Conservation (phyloP, 441 rosid genomes). For the Pelargonium myrrhifolium region DNA sequence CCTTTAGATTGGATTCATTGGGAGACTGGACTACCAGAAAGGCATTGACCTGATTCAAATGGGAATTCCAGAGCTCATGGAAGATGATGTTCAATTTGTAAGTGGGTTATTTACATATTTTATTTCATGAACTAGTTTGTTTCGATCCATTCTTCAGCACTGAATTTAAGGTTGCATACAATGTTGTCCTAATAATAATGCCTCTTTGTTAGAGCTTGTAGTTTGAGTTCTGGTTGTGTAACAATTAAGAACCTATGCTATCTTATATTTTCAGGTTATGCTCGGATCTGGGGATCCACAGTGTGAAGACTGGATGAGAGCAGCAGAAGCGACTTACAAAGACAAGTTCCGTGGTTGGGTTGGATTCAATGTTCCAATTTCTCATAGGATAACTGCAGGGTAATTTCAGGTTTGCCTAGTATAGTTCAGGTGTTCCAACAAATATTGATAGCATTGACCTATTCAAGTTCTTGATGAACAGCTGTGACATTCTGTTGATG, state of each 20-base stretch:
- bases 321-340: slow-evolving; percentile 48
- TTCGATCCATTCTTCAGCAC: no score
- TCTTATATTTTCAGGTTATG: slow-evolving; percentile 53
- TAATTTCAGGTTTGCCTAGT: slow-evolving; percentile 25
- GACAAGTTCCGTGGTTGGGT: slow-evolving; percentile 95
- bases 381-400: slow-evolving; percentile 95
- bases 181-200: no score
- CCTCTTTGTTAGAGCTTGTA: no score
- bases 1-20: slow-evolving; percentile 83
- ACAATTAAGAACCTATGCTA: no score
- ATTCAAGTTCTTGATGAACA: slow-evolving; percentile 32
- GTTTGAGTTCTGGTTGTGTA: no score
- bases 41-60: slow-evolving; percentile 76
- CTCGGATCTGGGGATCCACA: slow-evolving; percentile 79
- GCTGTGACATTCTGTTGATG: slow-evolving; percentile 90
- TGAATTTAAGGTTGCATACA: no score
- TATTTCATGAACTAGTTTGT: neutral
- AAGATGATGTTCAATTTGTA: slow-evolving; percentile 85
- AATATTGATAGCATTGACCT: slow-evolving; percentile 12
- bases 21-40: slow-evolving; percentile 92
- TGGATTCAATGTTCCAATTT: slow-evolving; percentile 81
- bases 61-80: slow-evolving; percentile 67
- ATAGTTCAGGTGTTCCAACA: slow-evolving; percentile 6
- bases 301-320: slow-evolving; percentile 84
- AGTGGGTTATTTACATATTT: slow-evolving; percentile 33